Conservation (phyloP, 208 protist genomes). For the Leishmania tarentolae region DNA sequence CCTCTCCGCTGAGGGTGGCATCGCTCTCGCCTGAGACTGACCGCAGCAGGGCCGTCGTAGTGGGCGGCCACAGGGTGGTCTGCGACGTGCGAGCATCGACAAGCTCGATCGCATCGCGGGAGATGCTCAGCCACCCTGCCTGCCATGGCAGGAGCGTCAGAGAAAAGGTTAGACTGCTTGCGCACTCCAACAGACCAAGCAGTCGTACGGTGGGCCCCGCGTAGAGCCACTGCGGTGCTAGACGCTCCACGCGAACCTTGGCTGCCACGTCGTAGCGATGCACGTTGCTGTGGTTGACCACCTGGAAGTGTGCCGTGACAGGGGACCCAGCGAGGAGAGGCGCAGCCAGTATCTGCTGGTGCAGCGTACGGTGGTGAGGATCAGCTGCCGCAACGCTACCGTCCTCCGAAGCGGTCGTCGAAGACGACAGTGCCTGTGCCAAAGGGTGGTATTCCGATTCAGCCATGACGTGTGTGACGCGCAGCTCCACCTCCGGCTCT, state of each 20-base stretch:
- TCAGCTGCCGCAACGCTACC: background rate
- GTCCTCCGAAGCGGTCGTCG: background rate
- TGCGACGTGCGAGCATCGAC: constrained; percentile 40
- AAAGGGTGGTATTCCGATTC: background rate
- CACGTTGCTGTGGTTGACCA: constrained; percentile 36
- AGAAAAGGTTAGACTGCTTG: constrained; percentile 32
- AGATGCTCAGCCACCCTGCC: constrained; percentile 49
- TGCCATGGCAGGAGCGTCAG: constrained; percentile 72
- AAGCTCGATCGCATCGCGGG: constrained; percentile 47
- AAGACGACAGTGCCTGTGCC: background rate
- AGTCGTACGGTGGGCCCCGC: constrained; percentile 51
- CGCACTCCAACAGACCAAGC: constrained; percentile 38
- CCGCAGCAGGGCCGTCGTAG: constrained; percentile 17
- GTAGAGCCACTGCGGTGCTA: constrained; percentile 71
- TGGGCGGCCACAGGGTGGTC: constrained; percentile 54
- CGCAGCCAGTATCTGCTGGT: background rate
- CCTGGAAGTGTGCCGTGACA: constrained; percentile 35
- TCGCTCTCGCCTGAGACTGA: constrained; percentile 1
- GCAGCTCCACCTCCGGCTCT: constrained; percentile 40
- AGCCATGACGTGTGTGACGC: constrained; percentile 6
- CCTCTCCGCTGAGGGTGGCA: background rate
- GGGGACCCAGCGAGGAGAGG: constrained; percentile 28
- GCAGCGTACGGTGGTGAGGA: background rate
- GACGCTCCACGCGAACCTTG: constrained; percentile 64
- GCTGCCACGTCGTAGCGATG: constrained; percentile 47